Evolutionary conservation across 441 rosid species (phyloP).

Genomic region (Hura crepitans): DNA sequence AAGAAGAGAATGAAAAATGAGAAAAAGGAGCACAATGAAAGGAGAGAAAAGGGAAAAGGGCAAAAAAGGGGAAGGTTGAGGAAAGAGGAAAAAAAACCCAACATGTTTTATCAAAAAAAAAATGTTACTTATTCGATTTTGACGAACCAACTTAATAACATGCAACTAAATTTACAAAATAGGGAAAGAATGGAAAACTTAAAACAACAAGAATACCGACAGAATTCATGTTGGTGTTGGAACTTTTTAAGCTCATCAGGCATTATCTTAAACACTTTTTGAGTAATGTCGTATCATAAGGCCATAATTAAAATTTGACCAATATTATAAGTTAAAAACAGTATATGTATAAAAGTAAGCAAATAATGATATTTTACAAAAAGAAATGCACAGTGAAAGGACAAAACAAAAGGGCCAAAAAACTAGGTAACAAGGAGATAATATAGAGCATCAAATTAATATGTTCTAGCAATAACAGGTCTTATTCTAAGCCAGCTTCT

Average conservation of each 20-base stretch:
- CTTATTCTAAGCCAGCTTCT: neutral
- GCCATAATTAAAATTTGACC: neutral
- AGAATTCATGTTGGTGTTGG: neutral
- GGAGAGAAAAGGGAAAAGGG: neutral
- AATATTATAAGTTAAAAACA: neutral
- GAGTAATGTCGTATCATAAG: neutral
- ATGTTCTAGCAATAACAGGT: neutral
- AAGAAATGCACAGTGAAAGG: neutral
- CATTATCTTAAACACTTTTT: neutral
- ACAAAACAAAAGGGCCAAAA: neutral
- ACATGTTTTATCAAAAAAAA: too few relatives aligned
- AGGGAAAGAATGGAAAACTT: too few relatives aligned
- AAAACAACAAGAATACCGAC: neutral
- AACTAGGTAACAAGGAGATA: neutral
- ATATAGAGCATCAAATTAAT: neutral
- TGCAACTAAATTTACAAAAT: too few relatives aligned
- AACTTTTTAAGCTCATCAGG: neutral
- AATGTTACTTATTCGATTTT: neutral
- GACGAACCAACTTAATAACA: neutral
- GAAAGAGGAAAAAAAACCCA: neutral
- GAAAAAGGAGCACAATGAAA: neutral
- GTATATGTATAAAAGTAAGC: neutral
- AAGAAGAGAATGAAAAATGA: neutral
- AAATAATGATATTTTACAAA: neutral
- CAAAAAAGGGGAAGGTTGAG: neutral